Evolutionary conservation across 75 land plant species (phyloP).

Genomic region (Selaginella tamariscina): DNA sequence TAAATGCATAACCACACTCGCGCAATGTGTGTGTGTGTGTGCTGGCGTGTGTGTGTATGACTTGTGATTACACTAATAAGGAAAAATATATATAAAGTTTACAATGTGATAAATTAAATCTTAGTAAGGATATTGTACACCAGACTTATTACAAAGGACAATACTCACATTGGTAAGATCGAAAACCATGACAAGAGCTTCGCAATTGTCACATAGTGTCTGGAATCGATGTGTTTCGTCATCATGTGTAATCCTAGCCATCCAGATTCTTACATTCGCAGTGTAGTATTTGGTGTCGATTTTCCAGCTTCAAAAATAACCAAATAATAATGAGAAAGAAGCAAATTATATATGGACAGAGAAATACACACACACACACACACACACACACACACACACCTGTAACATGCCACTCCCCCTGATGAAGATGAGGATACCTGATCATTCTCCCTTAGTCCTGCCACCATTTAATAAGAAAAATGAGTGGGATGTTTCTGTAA

Average conservation of each 20-base stretch:
- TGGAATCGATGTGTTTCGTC: constrained; percentile 18
- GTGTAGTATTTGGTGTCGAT: constrained; percentile 92
- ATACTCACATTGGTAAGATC: constrained; percentile 78
- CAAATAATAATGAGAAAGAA: not conserved
- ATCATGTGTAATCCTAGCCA: constrained; percentile 33
- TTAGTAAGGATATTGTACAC: no score
- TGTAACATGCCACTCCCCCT: not conserved
- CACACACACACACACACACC: not conserved
- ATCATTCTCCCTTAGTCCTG: constrained; percentile 38
- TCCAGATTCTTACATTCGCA: constrained; percentile 76
- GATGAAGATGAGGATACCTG: not conserved
- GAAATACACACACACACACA: not conserved
- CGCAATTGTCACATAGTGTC: constrained; percentile 23
- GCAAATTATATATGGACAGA: not conserved
- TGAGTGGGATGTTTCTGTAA: no score
- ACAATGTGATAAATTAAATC: no score
- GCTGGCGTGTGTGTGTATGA: no score
- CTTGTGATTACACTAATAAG: no score
- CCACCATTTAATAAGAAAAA: constrained; percentile 31
- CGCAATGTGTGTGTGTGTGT: no score
- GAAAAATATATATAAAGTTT: no score
- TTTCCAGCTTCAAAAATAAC: constrained; percentile 51
- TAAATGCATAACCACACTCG: no score
- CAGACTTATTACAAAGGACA: no score
- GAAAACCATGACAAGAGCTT: constrained; percentile 86